Base-by-base conservation (phyloP, 2,329 filamentous ascomycete genomes). In the Fusarium liriodendri region DNA sequence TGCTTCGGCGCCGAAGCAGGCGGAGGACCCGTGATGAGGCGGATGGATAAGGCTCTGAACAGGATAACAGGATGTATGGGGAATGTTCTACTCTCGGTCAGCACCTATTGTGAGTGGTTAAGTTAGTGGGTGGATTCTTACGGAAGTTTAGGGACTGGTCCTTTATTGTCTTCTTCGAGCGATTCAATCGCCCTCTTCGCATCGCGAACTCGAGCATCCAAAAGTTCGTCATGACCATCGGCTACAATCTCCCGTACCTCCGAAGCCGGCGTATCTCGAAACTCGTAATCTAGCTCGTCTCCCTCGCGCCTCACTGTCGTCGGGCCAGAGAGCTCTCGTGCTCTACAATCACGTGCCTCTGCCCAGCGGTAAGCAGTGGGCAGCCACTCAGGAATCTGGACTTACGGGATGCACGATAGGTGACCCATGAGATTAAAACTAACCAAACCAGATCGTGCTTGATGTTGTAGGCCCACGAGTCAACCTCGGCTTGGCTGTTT, bases 231-330 rank as follows among this genome's bases (percentile, higher is more conserved):
- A 6, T 22, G 22, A 3, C 22, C 42, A 20, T 38, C 20, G 16
- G 13, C 27, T n/a, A 20, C 32, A 22, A 52, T 25, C 10, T n/a
- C 37, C 22, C 37, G n/a, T 18, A 52, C 14, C 2, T 52, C 6
- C 0, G 22, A 27, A 37, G 42, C 29, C 16, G 18, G 6, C 3
- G 5, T 6, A n/a, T 65, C 22, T 25, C 66, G 37, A 38, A 69
- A 69, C 29, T 65, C 62, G n/a, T 57, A 65, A 38, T 69, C 57
- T 14, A 69, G n/a, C 32, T 69, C 57, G 11, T 69, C 66, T 20
- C 54, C 47, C n/a, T 66, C 57, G 3, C 47, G 57, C 3, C 62
- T 22, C 27, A 35, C 47, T 1, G 57, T 58, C 10, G 57, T 66
- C 8, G 37, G 47, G 3, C 29, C 47, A 1, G 18, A 57, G 5